Base-by-base conservation (phyloP, 2,329 filamentous ascomycete species). In the Apiospora phragmitis region DNA sequence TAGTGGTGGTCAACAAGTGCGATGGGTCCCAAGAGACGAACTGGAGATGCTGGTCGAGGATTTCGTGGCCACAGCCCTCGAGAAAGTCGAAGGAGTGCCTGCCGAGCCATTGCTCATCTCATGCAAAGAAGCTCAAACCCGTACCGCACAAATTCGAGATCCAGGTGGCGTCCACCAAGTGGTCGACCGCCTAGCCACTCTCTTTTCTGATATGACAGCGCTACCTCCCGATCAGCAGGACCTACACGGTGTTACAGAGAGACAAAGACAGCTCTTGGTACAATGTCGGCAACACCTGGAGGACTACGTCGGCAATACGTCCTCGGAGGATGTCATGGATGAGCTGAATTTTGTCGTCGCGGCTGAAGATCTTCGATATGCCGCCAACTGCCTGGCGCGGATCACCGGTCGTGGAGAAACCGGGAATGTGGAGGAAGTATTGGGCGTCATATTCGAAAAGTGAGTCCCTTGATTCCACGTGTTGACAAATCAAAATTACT, bases 401-500 rank as follows among this genome's bases (percentile, higher is more conserved):
- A 97, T 98, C 76, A 98, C 94, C 0, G 96, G 96, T 0, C 90
- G 90, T 70, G 95, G 94, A 0, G 93, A 94, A 76, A 89, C 88
- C 51, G 93, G 94, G 2, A 95, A 98, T 81, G 94, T 98, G 21
- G 95, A 99, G 80, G 96, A 98, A 79, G 94, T 99, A 9, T 83
- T 99, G 62, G 96, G 96, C 0, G 95, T 99, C 29, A 95, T 99
- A 4, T 99, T 99, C 83, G 95, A 98, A 81, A 98, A 97, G 93
- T 97, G 84, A 86, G 89, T 89, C 45, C 70, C 68, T 55, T 62
- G 72, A 62, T 67, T 69, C 70, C 3, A n/a, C 26, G 16, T 42
- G 14, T 49, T 24, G 55, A 18, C 55, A 38, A 11, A 38, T 38
- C 18, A 32, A 8, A 62, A 62, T 62, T 12, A 38, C 69, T 67